Evolutionary conservation across 208 protist genomes (phyloP).

Genomic region (Tritrichomonas musculus): DNA sequence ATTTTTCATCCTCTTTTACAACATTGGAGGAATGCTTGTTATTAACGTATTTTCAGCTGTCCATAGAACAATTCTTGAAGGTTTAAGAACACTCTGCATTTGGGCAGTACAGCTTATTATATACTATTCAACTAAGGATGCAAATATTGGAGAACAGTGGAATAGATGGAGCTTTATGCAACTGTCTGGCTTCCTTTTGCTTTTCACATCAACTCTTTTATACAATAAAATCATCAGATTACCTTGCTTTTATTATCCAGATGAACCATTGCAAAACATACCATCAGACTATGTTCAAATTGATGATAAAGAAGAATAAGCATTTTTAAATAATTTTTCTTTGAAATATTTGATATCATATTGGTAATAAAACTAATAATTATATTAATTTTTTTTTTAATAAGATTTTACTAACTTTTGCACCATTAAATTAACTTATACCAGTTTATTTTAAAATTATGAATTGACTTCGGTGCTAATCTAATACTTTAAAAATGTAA

Average conservation of each 20-base stretch:
- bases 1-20: conserved; percentile 13
- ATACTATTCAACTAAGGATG: neutral
- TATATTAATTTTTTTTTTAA: no score
- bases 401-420: no score
- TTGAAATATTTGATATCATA: no score
- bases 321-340: no score
- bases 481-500: no score
- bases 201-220: neutral
- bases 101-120: neutral
- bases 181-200: neutral
- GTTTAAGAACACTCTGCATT: neutral
- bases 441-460: no score
- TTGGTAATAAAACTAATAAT: no score
- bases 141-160: neutral
- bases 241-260: neutral
- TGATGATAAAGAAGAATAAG: no score
- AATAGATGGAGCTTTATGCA: neutral
- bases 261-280: no score
- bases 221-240: conserved; percentile 22
- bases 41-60: neutral
- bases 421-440: no score
- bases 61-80: neutral
- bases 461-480: no score
- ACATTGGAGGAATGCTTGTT: conserved; percentile 2
- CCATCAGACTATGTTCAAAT: no score